phyloP scores from a whole-genome alignment of 305 asterid genomes.

The Withania somnifera region DNA sequence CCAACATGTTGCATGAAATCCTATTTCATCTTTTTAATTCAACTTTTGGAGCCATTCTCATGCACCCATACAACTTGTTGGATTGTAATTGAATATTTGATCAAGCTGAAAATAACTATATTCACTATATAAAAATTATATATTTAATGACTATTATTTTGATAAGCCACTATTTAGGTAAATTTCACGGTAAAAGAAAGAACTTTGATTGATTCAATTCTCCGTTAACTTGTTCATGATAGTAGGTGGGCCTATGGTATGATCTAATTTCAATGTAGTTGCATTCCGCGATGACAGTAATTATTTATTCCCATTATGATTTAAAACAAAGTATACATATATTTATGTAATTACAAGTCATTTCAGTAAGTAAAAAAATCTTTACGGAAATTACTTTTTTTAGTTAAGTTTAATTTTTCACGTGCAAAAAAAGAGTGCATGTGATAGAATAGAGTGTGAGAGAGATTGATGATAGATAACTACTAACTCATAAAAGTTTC shows the following conservation, averaged over 20 bases:
- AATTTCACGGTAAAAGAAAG: neutral
- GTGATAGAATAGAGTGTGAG: too few species aligned
- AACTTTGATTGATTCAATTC: neutral
- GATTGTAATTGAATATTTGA: too few species aligned
- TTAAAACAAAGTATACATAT: neutral
- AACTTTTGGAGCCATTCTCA: too few species aligned
- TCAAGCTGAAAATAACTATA: too few species aligned
- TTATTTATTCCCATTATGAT: too few species aligned
- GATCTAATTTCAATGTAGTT: neutral
- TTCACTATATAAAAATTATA: too few species aligned
- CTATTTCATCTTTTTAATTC: too few species aligned
- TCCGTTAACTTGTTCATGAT: neutral
- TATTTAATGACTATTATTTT: too few species aligned
- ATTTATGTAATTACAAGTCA: neutral
- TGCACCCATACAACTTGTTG: neutral
- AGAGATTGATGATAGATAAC: neutral
- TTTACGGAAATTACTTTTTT: too few species aligned
- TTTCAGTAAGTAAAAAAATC: neutral
- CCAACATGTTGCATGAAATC: neutral
- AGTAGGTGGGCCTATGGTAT: neutral
- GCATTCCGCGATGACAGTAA: neutral
- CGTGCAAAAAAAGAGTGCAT: neutral
- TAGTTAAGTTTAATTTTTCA: neutral
- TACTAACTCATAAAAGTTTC: neutral
- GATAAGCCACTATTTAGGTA: too few species aligned